These are phyloP conservation scores for Cadophora sp. DNA, from an alignment of 2,329 filamentous ascomycete genomes.

Conservation along the genomic window DNA sequence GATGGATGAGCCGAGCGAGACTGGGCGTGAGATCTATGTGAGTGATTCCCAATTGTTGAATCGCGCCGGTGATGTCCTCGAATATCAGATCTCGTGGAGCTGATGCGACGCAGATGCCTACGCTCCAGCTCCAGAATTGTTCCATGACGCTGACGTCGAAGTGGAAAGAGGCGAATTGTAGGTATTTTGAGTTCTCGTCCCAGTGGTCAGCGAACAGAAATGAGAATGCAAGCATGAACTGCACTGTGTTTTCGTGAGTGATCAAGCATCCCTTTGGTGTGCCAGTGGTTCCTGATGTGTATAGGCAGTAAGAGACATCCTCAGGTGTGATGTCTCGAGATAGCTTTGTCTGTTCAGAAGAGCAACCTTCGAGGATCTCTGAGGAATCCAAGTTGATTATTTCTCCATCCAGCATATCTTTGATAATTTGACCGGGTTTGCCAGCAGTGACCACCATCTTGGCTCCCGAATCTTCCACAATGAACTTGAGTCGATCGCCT, in stretches of 20 bases:
- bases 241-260: conserved; percentile 86
- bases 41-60: conserved; percentile 76
- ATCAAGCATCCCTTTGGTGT: conserved; percentile 69
- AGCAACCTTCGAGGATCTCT: conserved; percentile 23
- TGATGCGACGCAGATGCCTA: conserved; percentile 83
- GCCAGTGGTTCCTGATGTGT: conserved; percentile 49
- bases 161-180: conserved; percentile 94
- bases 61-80: conserved; percentile 78
- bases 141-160: conserved; percentile 94
- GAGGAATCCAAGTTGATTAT: conserved; percentile 42
- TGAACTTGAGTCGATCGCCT: conserved; percentile 43
- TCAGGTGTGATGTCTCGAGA: conserved; percentile 34
- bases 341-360: conserved; percentile 38
- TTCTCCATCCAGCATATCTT: conserved; percentile 30
- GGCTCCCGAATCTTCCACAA: conserved; percentile 68
- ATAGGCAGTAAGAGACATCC: conserved; percentile 46
- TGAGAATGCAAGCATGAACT: conserved; percentile 88
- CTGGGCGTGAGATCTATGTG: conserved; percentile 94
- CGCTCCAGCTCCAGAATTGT: conserved; percentile 95
- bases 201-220: conserved; percentile 78
- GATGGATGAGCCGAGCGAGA: conserved; percentile 78
- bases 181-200: conserved; percentile 76
- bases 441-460: conserved; percentile 66
- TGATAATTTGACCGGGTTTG: conserved; percentile 50
- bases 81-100: conserved; percentile 85